Evolutionary conservation across 108 stramenopile genomes (phyloP), one percentile per base, ranked within the genome.

Genomic region (Cyclotella sp.): DNA sequence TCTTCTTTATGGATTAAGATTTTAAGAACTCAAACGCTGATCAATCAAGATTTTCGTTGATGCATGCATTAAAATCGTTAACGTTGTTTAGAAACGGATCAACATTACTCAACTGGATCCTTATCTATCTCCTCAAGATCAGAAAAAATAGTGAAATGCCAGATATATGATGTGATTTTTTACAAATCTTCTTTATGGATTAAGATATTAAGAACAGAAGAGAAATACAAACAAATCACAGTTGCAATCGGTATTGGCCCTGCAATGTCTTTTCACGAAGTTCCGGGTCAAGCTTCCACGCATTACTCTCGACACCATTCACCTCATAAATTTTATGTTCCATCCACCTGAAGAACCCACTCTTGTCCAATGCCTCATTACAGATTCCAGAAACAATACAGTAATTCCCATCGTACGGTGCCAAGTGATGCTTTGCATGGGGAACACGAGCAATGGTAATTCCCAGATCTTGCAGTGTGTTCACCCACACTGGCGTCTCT

Each of bases 361-460:
- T 84, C 43, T 87, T 68, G 59, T 97, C 97, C 76, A 97, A 72
- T 0, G 76, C 29, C 12, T 74, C 68, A 64, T 96, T 97, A 62
- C 93, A 95, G 14, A 84, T 9, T 7, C 97, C 97, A 19, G 81
- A 90, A 7, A 97, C 83, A 70, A 97, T 97, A 63, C 95, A 95
- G 73, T 97, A 97, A 75, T 97, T 97, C 7, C 93, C 93, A 70
- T 96, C 95, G 67, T 89, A 97, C 0, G 97, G 97, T 18, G 87
- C 89, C 22, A 91, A 45, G 74, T 97, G 97, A 86, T 97, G 97
- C 69, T 80, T 78, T 0, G 92, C 94, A 80, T 97, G 97, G 26
- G 92, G 89, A 40, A 87, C 91, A 16, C 93, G 80, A 27, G 63
- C 79, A 52, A 97, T 78, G 0, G 87, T 84, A 10, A 93, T 28